Conservation (phyloP, 106 monocot species). For the Iris macrosiphon region DNA sequence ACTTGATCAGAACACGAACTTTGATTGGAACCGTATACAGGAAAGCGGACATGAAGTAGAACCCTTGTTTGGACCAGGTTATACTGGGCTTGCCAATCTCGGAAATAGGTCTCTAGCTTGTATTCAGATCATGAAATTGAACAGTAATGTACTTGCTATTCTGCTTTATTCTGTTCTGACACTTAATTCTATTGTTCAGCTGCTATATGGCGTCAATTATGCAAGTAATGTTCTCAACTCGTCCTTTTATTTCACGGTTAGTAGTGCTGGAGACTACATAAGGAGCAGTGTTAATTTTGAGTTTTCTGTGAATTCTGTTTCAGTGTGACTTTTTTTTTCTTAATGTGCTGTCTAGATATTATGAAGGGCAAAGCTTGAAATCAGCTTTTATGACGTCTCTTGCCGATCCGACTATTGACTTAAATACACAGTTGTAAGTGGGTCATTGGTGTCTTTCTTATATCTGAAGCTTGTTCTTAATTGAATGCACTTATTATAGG, state of each 20-base stretch:
- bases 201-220: constrained; percentile 96
- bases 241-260: constrained; percentile 62
- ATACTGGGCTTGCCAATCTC: constrained; percentile 93
- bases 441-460: background rate
- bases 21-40: constrained; percentile 98
- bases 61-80: constrained; percentile 82
- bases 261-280: constrained; percentile 10
- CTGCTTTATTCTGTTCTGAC: no score
- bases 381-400: constrained; percentile 55
- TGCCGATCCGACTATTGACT: constrained; percentile 90
- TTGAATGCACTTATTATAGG: no score
- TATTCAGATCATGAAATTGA: no score
- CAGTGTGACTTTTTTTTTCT: background rate
- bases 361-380: constrained; percentile 65
- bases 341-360: constrained; percentile 50
- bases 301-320: background rate
- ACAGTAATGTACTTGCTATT: no score
- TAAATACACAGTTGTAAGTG: constrained; percentile 96
- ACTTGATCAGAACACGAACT: constrained; percentile 90
- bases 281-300: background rate
- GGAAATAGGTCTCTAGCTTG: constrained; percentile 99
- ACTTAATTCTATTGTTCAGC: constrained; percentile 42
- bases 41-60: constrained; percentile 92
- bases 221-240: constrained; percentile 88
- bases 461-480: no score